These are phyloP conservation scores for Cynara cardunculus DNA, from an alignment of 129 eudicot genomes.

Conservation along the genomic window DNA sequence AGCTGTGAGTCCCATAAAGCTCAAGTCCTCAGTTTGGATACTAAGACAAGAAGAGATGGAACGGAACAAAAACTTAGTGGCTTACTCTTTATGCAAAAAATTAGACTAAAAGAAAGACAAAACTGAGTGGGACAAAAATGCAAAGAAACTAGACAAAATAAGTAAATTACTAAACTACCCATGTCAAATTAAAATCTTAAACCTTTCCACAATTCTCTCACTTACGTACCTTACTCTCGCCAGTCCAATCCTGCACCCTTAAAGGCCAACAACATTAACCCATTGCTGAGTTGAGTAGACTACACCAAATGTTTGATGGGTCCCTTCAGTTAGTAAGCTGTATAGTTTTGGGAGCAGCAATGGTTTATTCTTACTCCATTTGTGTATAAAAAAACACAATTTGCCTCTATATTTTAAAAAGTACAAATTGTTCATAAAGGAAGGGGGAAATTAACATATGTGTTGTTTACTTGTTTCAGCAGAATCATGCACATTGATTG, in stretches of 20 bases:
- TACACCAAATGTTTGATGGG: not conserved
- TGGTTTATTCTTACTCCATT: not conserved
- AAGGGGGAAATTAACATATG: constrained; percentile 20
- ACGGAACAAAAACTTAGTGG: not conserved
- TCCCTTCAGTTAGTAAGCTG: not conserved
- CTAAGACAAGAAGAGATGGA: not conserved
- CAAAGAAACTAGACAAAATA: not conserved
- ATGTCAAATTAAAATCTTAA: not conserved
- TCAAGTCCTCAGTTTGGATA: too few relatives aligned
- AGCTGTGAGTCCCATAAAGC: too few relatives aligned
- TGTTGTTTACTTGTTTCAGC: constrained; percentile 25
- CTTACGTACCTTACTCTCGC: not conserved
- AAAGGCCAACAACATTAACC: not conserved
- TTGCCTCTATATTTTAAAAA: constrained; percentile 20
- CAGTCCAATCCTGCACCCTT: not conserved
- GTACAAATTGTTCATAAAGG: constrained; percentile 12
- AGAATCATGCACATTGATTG: constrained; percentile 30
- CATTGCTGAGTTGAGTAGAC: not conserved
- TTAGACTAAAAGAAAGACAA: not conserved
- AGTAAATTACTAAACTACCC: not conserved
- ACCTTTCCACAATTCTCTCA: not conserved
- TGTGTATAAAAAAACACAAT: constrained; percentile 4
- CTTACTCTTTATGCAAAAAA: not conserved
- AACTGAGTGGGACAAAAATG: not conserved
- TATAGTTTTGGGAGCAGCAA: not conserved